Conservation (phyloP, 768 basidiomycete genomes). For the Lyophyllum atratum region DNA sequence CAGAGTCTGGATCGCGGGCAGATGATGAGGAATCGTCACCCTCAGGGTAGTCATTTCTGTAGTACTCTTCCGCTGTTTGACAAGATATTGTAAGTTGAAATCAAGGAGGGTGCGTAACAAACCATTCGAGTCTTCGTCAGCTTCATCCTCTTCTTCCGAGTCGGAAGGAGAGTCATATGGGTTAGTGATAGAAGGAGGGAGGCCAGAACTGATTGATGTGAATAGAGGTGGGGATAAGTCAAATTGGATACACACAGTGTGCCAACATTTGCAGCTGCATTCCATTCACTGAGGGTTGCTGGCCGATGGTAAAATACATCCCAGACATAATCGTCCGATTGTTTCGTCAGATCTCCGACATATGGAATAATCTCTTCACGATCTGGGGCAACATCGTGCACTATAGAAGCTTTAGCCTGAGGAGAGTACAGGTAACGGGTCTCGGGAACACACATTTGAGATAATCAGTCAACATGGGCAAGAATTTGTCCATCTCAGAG, state of each 20-base stretch:
- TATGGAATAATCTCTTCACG: constrained; percentile 10
- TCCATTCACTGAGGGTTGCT: constrained; percentile 60
- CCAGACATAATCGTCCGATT: constrained; percentile 71
- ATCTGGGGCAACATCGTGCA: constrained; percentile 28
- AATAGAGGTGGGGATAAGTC: constrained; percentile 3
- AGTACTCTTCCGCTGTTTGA: constrained; percentile 72
- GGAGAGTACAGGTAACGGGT: not conserved
- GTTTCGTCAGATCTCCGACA: not conserved
- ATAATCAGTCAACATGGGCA: constrained; percentile 79
- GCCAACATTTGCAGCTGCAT: constrained; percentile 55
- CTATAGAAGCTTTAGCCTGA: constrained; percentile 16
- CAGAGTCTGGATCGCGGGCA: constrained; percentile 25
- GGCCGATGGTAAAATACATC: constrained; percentile 81
- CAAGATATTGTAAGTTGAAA: not conserved
- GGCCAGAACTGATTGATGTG: constrained; percentile 50
- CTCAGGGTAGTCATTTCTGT: constrained; percentile 85
- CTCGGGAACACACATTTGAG: constrained; percentile 48
- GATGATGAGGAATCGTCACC: constrained; percentile 51
- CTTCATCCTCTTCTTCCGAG: constrained; percentile 71
- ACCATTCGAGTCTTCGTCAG: constrained; percentile 88
- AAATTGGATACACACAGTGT: constrained; percentile 54
- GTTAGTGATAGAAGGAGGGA: constrained; percentile 59
- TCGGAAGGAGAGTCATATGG: constrained; percentile 63
- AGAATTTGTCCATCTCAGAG: constrained; percentile 73
- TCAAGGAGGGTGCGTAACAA: constrained; percentile 9